These are phyloP conservation scores for Tulasnella sp. DNA, from an alignment of 768 basidiomycete species.

Conservation along the genomic window DNA sequence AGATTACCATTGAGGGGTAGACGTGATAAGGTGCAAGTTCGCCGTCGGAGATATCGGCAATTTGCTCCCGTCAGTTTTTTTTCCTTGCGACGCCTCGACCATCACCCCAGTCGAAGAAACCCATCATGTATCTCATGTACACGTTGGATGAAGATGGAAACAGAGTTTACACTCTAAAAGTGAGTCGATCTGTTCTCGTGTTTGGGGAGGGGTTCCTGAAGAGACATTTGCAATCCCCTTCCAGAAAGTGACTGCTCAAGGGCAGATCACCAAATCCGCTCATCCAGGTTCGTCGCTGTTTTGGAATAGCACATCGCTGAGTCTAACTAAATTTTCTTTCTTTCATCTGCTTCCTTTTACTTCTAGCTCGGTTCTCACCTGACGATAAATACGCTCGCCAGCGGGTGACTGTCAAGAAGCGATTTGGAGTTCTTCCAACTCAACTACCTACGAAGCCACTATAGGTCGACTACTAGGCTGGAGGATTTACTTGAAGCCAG, in stretches of 20 bases:
- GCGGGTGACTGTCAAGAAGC: constrained; percentile 93
- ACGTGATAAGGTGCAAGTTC: neutral
- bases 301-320: no score
- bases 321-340: no score
- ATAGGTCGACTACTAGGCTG: constrained; percentile 33
- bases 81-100: neutral
- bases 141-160: constrained; percentile 65
- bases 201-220: neutral
- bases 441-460: constrained; percentile 85
- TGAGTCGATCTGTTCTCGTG: constrained; percentile 28
- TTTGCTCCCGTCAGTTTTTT: neutral
- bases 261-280: constrained; percentile 87
- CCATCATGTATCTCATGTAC: constrained; percentile 94
- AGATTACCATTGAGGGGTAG: no score
- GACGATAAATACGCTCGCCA: constrained; percentile 99
- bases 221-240: neutral
- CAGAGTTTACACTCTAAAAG: constrained; percentile 90
- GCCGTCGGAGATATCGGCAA: neutral
- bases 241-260: constrained; percentile 77
- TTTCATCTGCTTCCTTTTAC: neutral
- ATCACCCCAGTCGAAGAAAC: neutral
- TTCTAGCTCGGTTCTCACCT: constrained; percentile 88
- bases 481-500: neutral
- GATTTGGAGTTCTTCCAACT: constrained; percentile 80
- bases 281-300: constrained; percentile 71